Evolutionary conservation across 805 yeast genomes (phyloP), one percentile per base, ranked within the genome.

Genomic region (Nakazawaea ernobii): DNA sequence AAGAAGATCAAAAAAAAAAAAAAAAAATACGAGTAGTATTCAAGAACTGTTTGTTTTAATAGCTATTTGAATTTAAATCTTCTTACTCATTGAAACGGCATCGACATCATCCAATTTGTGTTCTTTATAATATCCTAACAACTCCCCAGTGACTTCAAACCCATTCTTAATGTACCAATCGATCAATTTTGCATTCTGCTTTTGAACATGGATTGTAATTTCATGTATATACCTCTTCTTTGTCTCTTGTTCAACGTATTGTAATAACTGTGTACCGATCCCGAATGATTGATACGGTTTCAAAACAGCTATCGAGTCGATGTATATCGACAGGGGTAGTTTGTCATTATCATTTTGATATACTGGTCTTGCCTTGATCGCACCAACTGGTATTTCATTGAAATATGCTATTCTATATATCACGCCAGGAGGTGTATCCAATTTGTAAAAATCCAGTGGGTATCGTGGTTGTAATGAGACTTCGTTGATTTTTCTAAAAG

Each of bases 341-440:
- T 54, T 49, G 2, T 59, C 63, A 6, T 61, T 69, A 5, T 70
- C 69, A 40, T 71, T 68, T 17, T 77, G 69, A 48, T 73, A 71
- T 45, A 74, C 65, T 8, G 71, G 63, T 53, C 69, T 72, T 47
- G 85, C 83, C 51, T 82, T 80, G 42, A 89, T 67, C 4, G 81
- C 84, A 13, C 94, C 96, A 4, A 89, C 92, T 7, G 96, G 89
- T 6, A 86, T 76, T 57, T 85, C 96, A 42, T 84, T 76, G 62
- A 73, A 84, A 64, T 71, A 86, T 0, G 44, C 50, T 27, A 48
- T 9, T 39, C 27, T 32, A 8, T 8, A 27, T 10, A 48, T 43
- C 8, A 32, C 32, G 8, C 43, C 43, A 13, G 43, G 14, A 9
- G 24, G 24, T 20, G 30, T 24, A 11, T 32, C 35, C 13, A 42